Evolutionary conservation across 2,329 filamentous ascomycete species (phyloP), one percentile per base, ranked within the genome.

Genomic region (Fusarium secorum): DNA sequence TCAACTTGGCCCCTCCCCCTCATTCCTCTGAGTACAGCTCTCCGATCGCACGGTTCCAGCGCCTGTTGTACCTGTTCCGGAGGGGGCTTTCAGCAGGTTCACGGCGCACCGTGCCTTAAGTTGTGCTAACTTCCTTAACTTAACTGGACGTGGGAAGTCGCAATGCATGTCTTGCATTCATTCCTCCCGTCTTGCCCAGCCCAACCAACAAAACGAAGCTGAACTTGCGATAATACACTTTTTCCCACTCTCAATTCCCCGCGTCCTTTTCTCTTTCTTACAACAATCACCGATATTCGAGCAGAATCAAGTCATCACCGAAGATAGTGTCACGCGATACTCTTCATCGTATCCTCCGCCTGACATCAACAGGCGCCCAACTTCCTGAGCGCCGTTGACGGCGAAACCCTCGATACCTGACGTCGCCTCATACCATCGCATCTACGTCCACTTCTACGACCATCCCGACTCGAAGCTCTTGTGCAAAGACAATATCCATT

Each of bases 1-100:
- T 72, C 68, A 70, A 70, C 33, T 66, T 67, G 59, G 45, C 55
- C 70, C 72, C 70, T 59, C 72, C 72, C 71, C 72, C 68, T 74
- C 72, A 72, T 64, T 61, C 60, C 53, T 46, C 38, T 28, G 41
- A 49, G 41, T 39, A 32, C 26, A 51, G 48, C 53, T 55, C 41
- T 42, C 36, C 28, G 33, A 44, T 52, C 18, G 32, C 38, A 28
- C 15, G 24, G 35, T 36, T 66, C 18, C 53, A 64, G 69, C 59
- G 52, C 38, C 36, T 57, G 63, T 39, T 64, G 64, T 54, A 20
- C 46, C 24, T 56, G 36, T 36, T 35, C n/a, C 54, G 30, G 51
- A 65, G 59, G 45, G 56, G 39, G 24, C 15, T 62, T 62, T 35
- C 17, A 45, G 58, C 49, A 28, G 57, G 49, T 24, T 51, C 44